Evolutionary conservation across 2,329 filamentous ascomycete species (phyloP).

Genomic region (Colletotrichum karsti): DNA sequence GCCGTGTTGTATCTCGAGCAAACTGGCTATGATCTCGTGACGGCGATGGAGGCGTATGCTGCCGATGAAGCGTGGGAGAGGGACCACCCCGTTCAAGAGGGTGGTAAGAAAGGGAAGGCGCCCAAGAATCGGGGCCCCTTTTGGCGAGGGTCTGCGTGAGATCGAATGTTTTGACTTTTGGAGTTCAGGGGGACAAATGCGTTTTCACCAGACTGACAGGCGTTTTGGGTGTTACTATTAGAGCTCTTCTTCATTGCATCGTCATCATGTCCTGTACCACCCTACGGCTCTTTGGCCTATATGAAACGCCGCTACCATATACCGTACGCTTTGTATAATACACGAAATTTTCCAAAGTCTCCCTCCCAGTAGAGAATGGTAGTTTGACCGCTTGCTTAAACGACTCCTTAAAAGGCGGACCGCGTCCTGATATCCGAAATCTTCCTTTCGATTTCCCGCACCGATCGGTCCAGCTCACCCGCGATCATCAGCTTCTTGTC

Average conservation of each 20-base stretch:
- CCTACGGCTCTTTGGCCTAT: conserved; percentile 22
- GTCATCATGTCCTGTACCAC: conserved; percentile 29
- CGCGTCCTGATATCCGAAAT: conserved; percentile 76
- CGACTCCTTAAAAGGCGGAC: conserved; percentile 60
- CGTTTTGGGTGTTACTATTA: conserved; percentile 18
- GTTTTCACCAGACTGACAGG: neutral
- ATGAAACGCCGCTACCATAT: conserved; percentile 26
- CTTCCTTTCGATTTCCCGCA: conserved; percentile 94
- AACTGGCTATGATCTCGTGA: conserved; percentile 70
- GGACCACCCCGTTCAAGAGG: conserved; percentile 65
- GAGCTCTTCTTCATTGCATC: conserved; percentile 29
- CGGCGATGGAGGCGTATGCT: conserved; percentile 70
- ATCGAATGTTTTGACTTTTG: neutral
- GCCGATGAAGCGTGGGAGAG: conserved; percentile 82
- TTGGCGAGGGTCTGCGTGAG: conserved; percentile 37
- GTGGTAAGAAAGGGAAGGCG: conserved; percentile 34
- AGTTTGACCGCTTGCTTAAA: neutral
- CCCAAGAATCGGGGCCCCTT: conserved; percentile 37
- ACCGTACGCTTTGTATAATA: conserved; percentile 23
- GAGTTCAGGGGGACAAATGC: neutral
- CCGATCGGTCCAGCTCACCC: conserved; percentile 87
- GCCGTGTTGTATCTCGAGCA: conserved; percentile 80
- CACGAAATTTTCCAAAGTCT: neutral
- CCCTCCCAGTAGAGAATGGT: neutral
- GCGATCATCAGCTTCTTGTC: conserved; percentile 97